Percentiles rank a stretch among this genome's conserved stretches.
phyloP scores from a whole-genome alignment of 1,284 basidiomycete species.

The Ceraceosorus guamensis region DNA sequence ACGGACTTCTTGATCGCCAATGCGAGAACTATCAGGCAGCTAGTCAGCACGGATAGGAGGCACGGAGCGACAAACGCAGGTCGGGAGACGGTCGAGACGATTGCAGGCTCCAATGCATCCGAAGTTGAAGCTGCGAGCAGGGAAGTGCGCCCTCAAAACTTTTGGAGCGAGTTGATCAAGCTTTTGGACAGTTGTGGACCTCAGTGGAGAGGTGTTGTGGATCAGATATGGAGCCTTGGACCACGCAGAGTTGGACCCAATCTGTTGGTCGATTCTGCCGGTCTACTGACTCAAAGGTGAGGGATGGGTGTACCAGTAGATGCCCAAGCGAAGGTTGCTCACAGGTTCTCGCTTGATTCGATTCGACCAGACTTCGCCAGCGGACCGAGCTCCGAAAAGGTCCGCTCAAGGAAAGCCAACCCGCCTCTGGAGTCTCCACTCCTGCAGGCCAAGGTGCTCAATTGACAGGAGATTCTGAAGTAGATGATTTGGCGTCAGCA shows the following conservation, averaged over 20 bases:
- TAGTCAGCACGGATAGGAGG: slow-evolving; percentile 23
- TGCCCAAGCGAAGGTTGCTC: not conserved
- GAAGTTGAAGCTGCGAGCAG: slow-evolving; percentile 17
- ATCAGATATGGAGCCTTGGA: slow-evolving; percentile 83
- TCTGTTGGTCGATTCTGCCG: slow-evolving; percentile 63
- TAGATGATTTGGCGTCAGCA: not conserved
- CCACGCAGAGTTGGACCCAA: slow-evolving; percentile 81
- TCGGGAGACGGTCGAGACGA: no score
- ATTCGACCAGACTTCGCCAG: not conserved
- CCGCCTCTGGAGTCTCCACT: not conserved
- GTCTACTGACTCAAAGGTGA: not conserved
- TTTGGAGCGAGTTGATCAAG: slow-evolving; percentile 68
- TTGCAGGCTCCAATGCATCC: no score
- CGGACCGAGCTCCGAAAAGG: not conserved
- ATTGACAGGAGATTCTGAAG: not conserved
- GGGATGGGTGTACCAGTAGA: not conserved
- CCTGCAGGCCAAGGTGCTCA: not conserved
- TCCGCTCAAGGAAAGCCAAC: not conserved
- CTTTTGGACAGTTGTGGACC: slow-evolving; percentile 64
- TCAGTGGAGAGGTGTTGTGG: slow-evolving; percentile 70
- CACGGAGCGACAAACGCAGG: slow-evolving; percentile 7
- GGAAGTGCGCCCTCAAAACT: slow-evolving; percentile 55
- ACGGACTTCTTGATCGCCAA: slow-evolving; percentile 72
- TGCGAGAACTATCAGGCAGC: slow-evolving; percentile 51
- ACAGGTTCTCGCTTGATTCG: not conserved